Percentiles rank a stretch among this genome's conserved stretches.
Conservation (phyloP, 805 yeast genomes). For the Starmerella geochares region DNA sequence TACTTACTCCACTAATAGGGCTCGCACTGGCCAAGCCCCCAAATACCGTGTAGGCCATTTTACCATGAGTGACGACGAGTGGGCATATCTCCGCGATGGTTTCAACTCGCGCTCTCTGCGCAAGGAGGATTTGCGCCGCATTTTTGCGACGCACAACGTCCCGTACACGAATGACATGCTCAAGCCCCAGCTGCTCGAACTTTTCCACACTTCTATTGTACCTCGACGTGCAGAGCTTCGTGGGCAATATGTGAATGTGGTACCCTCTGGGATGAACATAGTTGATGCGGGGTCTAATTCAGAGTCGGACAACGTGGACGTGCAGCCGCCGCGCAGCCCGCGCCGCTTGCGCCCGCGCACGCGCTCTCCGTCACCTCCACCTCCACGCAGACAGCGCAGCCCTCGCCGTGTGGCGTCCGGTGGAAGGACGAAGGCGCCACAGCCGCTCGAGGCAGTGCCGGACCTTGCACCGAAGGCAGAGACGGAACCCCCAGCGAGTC, state of each 20-base stretch:
- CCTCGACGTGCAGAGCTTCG: constrained; percentile 41
- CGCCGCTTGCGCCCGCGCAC: constrained; percentile 4
- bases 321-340: constrained; percentile 1
- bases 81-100: constrained; percentile 32
- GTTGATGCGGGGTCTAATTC: constrained; percentile 28
- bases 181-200: constrained; percentile 52
- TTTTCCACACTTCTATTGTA: constrained; percentile 47
- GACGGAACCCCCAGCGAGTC: background rate
- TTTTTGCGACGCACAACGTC: constrained; percentile 56
- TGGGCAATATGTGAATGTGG: constrained; percentile 28
- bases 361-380: constrained; percentile 1
- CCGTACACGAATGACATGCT: constrained; percentile 52
- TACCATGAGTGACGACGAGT: constrained; percentile 20
- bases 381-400: constrained; percentile 1
- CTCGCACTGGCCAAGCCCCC: background rate
- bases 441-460: constrained; percentile 2
- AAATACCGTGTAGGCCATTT: background rate
- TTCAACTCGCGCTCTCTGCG: constrained; percentile 59
- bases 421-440: background rate
- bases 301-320: background rate
- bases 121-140: constrained; percentile 58
- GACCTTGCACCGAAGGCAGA: constrained; percentile 3
- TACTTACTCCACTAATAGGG: background rate
- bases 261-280: constrained; percentile 34
- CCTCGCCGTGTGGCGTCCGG: constrained; percentile 5